Conservation (phyloP, 371 early-diverging fungal genomes). For the Saksenaea oblongispora region DNA sequence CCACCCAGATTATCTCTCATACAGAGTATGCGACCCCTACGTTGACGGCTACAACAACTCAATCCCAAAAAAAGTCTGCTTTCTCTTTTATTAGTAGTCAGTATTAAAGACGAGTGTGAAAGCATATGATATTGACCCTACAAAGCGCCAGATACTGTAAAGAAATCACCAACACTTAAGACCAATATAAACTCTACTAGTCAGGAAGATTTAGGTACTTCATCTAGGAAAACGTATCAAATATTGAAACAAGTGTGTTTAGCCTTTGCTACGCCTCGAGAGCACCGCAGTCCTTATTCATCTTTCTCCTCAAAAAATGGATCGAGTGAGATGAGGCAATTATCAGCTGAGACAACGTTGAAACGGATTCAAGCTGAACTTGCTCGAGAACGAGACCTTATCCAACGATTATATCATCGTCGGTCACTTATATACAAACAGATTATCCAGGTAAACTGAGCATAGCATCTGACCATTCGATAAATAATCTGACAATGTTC, state of each 20-base stretch:
- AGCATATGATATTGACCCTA: not conserved
- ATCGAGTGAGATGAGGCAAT: slow-evolving; percentile 8
- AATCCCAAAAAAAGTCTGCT: not conserved
- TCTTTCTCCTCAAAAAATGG: not conserved
- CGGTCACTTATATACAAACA: slow-evolving; percentile 13
- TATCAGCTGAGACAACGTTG: slow-evolving; percentile 22
- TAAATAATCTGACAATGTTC: not conserved
- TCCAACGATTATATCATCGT: slow-evolving; percentile 18
- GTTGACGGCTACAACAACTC: not conserved
- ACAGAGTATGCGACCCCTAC: not conserved
- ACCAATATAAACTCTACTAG: not conserved
- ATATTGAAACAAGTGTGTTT: not conserved
- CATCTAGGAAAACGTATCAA: not conserved
- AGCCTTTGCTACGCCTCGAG: not conserved
- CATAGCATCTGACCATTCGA: not conserved
- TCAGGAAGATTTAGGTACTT: not conserved
- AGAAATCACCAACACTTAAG: not conserved
- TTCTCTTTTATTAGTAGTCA: not conserved
- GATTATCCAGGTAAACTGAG: slow-evolving; percentile 8
- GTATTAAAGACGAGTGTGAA: not conserved
- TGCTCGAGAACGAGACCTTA: slow-evolving; percentile 9
- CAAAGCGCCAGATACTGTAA: not conserved
- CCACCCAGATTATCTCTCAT: not conserved
- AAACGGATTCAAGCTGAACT: slow-evolving; percentile 23
- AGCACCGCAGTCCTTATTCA: not conserved